phyloP scores from a whole-genome alignment of 2,329 filamentous ascomycete species.

The Sarocladiaceae sp. region DNA sequence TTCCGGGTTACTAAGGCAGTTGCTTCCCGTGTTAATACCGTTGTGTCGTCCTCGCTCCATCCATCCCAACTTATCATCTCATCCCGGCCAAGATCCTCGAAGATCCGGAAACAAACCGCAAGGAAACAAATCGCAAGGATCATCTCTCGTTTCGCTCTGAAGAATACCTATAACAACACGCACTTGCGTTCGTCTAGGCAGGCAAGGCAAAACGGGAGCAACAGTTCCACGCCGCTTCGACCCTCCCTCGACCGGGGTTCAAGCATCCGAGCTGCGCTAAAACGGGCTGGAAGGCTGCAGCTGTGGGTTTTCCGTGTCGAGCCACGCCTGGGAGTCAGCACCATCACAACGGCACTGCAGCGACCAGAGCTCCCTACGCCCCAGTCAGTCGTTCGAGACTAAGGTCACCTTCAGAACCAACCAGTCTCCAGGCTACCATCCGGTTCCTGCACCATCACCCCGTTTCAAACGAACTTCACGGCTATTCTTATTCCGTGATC shows the following conservation, averaged over 20 bases:
- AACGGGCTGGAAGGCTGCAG: neutral
- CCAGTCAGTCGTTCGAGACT: neutral
- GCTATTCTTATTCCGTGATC: neutral
- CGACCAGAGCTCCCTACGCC: neutral
- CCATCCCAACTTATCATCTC: neutral
- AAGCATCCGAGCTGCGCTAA: conserved; percentile 1
- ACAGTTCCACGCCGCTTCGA: neutral
- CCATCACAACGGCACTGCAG: neutral
- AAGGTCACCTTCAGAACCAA: neutral
- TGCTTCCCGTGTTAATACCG: neutral
- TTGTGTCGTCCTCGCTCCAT: neutral
- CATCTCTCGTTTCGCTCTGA: too few species aligned
- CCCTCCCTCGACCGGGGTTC: neutral
- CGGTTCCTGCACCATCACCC: neutral
- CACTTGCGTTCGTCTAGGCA: neutral
- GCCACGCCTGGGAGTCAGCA: neutral
- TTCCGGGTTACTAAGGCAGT: neutral
- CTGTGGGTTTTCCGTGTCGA: conserved; percentile 4
- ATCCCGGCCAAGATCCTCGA: neutral
- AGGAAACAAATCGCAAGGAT: too few species aligned
- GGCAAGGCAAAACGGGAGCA: neutral
- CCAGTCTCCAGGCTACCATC: conserved; percentile 6
- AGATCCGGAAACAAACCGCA: too few species aligned
- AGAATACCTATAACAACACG: too few species aligned
- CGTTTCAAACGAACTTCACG: neutral